A percentile compares a stretch with the other conserved stretches of the same genome.
Evolutionary conservation across 257 asterid species (phyloP).

Genomic region (Primulina eburnea): DNA sequence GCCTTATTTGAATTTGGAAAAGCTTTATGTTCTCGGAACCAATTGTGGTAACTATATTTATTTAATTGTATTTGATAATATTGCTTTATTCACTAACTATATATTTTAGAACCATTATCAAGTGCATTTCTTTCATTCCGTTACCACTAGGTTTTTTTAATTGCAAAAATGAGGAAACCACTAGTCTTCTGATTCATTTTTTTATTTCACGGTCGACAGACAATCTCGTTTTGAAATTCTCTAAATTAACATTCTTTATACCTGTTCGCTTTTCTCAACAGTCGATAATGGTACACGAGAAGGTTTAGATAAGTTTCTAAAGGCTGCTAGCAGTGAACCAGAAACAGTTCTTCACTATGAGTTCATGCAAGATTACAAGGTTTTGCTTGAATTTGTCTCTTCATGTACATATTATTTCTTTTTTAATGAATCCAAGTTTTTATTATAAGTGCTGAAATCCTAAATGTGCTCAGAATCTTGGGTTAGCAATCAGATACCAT

Average conservation of each 20-base stretch:
- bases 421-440: neutral
- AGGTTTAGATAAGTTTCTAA: constrained; percentile 92
- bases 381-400: constrained; percentile 24
- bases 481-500: neutral
- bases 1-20: constrained; percentile 86
- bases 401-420: neutral
- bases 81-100: constrained; percentile 9
- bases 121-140: neutral
- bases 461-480: neutral
- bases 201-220: constrained; percentile 17
- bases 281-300: constrained; percentile 96
- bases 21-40: constrained; percentile 94
- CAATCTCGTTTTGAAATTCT: constrained; percentile 7
- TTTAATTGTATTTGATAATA: constrained; percentile 15
- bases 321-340: constrained; percentile 97
- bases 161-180: constrained; percentile 7
- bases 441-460: neutral
- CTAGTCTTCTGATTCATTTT: constrained; percentile 5
- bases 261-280: constrained; percentile 31
- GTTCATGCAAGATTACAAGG: constrained; percentile 99
- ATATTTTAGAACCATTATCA: neutral
- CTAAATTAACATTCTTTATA: constrained; percentile 8
- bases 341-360: constrained; percentile 98
- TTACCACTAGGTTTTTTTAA: neutral
- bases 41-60: constrained; percentile 67